phyloP scores from a whole-genome alignment of 1,139 yeast genomes.

The Candida albicans region DNA sequence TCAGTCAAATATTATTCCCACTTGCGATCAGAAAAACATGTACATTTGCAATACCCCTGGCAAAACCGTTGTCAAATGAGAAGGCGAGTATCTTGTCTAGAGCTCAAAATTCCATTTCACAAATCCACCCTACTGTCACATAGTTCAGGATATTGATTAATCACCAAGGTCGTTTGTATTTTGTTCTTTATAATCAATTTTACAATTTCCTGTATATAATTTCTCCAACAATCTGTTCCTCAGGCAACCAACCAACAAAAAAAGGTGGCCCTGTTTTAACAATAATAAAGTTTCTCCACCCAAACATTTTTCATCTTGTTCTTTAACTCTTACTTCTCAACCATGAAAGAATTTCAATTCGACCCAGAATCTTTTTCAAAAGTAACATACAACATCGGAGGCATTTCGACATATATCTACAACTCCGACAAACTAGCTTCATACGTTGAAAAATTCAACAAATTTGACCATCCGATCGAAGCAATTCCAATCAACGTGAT shows the following conservation, averaged over 20 bases:
- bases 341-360: constrained; percentile 21
- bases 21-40: too few relatives aligned
- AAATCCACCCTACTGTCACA: too few relatives aligned
- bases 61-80: too few relatives aligned
- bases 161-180: background rate
- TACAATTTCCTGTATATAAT: background rate
- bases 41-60: too few relatives aligned
- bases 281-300: too few relatives aligned
- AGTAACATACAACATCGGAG: constrained; percentile 29
- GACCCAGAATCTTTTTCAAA: constrained; percentile 26
- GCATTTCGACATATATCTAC: constrained; percentile 35
- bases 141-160: too few relatives aligned
- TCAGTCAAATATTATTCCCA: too few relatives aligned
- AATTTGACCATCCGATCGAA: constrained; percentile 16
- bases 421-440: constrained; percentile 28
- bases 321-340: background rate
- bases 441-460: constrained; percentile 23
- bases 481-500: constrained; percentile 37
- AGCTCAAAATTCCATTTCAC: too few relatives aligned
- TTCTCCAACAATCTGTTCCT: background rate
- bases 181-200: background rate
- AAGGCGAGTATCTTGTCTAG: too few relatives aligned
- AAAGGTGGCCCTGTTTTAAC: too few relatives aligned
- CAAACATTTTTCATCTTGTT: background rate
- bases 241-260: too few relatives aligned